A percentile compares a stretch with the other conserved stretches of the same genome.
phyloP scores from a whole-genome alignment of 257 asterid species.

The Solanum corneliomulleri region DNA sequence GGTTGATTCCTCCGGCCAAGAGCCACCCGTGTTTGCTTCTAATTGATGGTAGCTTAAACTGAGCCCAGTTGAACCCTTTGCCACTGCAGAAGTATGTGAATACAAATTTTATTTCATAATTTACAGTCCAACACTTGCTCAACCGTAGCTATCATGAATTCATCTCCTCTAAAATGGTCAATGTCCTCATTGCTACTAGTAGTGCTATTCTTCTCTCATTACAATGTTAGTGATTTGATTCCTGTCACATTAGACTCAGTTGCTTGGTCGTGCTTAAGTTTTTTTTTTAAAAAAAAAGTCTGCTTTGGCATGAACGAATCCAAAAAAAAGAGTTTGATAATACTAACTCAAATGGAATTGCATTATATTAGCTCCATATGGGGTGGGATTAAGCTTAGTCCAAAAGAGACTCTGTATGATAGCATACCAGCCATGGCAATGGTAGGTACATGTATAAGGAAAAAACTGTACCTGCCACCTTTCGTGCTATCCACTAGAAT shows the following conservation, averaged over 20 bases:
- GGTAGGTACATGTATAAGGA: neutral
- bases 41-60: constrained; percentile 54
- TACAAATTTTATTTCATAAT: neutral
- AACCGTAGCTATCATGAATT: neutral
- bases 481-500: constrained; percentile 82
- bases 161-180: neutral
- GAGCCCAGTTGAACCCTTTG: constrained; percentile 75
- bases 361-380: neutral
- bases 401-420: neutral
- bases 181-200: neutral
- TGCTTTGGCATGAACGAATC: neutral
- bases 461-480: constrained; percentile 72
- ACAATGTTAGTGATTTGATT: neutral
- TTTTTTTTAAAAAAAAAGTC: neutral
- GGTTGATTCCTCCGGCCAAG: constrained; percentile 80
- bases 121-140: neutral
- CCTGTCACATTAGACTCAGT: neutral
- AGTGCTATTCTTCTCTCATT: neutral
- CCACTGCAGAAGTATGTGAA: constrained; percentile 40
- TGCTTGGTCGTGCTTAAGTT: neutral
- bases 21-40: constrained; percentile 82
- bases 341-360: neutral
- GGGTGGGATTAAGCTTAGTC: neutral
- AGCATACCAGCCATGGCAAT: neutral
- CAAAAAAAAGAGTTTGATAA: neutral